Evolutionary conservation across 257 asterid genomes (phyloP), one percentile per base, ranked within the genome.

Genomic region (Salvia hispanica): DNA sequence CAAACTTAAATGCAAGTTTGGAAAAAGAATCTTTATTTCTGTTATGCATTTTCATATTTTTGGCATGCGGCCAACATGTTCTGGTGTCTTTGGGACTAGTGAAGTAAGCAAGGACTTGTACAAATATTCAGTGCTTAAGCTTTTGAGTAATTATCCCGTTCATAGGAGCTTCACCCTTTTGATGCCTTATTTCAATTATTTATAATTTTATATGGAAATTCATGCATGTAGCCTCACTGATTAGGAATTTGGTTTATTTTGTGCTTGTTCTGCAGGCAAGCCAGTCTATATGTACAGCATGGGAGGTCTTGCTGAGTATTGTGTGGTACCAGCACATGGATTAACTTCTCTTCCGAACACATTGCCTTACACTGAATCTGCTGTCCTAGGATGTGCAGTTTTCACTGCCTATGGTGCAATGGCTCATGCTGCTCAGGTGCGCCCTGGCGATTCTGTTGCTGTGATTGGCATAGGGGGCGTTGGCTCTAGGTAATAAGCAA

Each of bases 351-450:
- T 93, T 40, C 99, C 97, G n/a, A 70, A 80, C 42, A 71, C 99
- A 13, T 76, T 90, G 76, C 99, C 99, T 25, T 93, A 90, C 70
- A 80, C 95, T 44, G 99, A 93, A 77, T 93, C 99, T 67, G 95
- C 99, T 64, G 85, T 90, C 65, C 57, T 93, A 69, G 99, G 99
- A 55, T 93, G 99, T 80, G 99, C 99, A 48, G 92, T 93, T 77
- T 93, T 93, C 70, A 93, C 99, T 72, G 99, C 99, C 66, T 93
- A 93, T 78, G 99, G 99, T 39, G 99, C 99, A 15, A 88, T 93
- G 96, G 92, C 96, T 74, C 99, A 93, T 86, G 99, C 99, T 78
- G 96, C 99, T 56, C 74, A 85, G 80, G 96, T 93, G 60, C 90
- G 80, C 15, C 90, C 96, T 62, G 97, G 99, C 73, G 95, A 90